Base-by-base conservation (phyloP, 2,329 filamentous ascomycete genomes). In the Fusarium camptoceras region DNA sequence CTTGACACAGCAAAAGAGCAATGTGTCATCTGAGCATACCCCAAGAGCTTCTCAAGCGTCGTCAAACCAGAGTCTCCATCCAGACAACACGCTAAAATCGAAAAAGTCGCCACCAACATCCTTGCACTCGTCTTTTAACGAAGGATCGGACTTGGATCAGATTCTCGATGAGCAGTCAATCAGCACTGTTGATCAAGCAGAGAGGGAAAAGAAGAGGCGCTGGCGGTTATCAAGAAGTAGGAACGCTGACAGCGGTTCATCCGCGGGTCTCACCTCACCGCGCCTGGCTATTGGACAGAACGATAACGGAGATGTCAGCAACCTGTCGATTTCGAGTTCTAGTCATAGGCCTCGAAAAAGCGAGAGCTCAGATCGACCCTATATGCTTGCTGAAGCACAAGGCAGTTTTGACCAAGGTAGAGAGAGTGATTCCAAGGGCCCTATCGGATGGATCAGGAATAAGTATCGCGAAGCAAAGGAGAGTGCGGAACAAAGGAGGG, bases 81-180 rank as follows among this genome's bases (percentile, higher is more conserved):
- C 83, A 57, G 86, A 79, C 6, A 77, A 80, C 54, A 77, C 86
- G 0, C 78, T 94, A 31, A 90, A 88, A 70, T 89, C 90, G 1
- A 89, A 89, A 68, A 86, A 87, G 64, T 97, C 94, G 1, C 93
- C 93, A 1, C 88, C 92, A 1, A 88, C 90, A 5, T 97, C 94
- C 0, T 84, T 94, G 62, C 89, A 92, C 72, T 95, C 93, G 28
- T 89, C 87, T 0, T 88, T 89, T 69, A 96, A 95, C 25, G 94
- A 97, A 71, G 89, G 91, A 24, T 97, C 94, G 0, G 94, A 97
- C 76, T 77, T 90, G 30, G 94, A 97, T 67, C 89, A 92, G 65
- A 79, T 86, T 12, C 48, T 73, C 10, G 92, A 94, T 28, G 92
- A 94, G 31, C 73, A 79, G 1, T 73, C 76, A 9, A 73, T 79